phyloP scores from a whole-genome alignment of 495 filamentous ascomycete genomes.

The Trypethelium eluteriae region DNA sequence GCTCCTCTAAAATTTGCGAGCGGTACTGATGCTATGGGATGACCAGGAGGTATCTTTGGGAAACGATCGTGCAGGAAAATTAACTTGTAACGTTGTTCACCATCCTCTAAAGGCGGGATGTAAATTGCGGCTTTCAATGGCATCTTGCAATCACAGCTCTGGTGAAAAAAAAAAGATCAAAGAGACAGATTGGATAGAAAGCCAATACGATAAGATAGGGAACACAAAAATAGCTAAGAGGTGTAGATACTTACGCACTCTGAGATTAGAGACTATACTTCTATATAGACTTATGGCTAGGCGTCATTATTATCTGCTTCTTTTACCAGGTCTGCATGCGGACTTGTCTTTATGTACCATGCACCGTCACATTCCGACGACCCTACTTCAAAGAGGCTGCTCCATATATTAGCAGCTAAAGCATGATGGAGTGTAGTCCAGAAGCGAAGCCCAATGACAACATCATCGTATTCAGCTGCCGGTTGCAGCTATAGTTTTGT shows the following conservation, averaged over 20 bases:
- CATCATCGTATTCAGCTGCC: neutral
- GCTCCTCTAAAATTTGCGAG: no score
- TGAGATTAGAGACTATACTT: neutral
- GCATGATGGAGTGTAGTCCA: neutral
- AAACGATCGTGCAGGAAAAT: neutral
- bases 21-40: no score
- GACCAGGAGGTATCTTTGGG: neutral
- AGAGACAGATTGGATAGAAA: neutral
- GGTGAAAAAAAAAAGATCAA: neutral
- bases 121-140: neutral
- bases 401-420: neutral
- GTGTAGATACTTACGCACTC: neutral
- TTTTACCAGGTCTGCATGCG: neutral
- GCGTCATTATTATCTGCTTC: neutral
- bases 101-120: neutral
- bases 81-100: neutral
- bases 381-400: neutral
- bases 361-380: neutral
- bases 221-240: no score
- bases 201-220: neutral
- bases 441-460: neutral
- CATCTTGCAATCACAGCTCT: neutral
- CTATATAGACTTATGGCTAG: neutral
- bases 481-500: neutral
- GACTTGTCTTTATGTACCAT: neutral